These are phyloP conservation scores for Chalara sp. DNA, from an alignment of 2,329 filamentous ascomycete species.

Conservation along the genomic window DNA sequence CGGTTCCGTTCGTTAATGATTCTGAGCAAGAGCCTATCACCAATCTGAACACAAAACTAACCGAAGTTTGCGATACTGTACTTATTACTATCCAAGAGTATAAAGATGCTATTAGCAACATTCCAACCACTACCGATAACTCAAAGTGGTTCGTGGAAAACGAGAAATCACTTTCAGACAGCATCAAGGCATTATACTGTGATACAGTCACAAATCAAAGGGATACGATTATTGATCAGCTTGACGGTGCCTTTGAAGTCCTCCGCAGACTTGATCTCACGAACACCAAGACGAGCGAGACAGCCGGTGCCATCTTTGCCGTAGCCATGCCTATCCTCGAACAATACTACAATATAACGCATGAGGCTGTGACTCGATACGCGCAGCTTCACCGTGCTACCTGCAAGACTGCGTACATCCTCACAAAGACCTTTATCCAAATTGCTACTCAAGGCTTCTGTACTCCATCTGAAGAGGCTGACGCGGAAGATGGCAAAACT, in stretches of 20 bases:
- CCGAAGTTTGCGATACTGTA: slow-evolving; percentile 64
- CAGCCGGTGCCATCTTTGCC: slow-evolving; percentile 51
- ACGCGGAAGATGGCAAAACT: slow-evolving; percentile 60
- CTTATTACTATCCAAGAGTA: slow-evolving; percentile 75
- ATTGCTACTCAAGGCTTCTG: slow-evolving; percentile 86
- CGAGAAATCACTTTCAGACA: slow-evolving; percentile 13
- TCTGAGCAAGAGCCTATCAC: slow-evolving; percentile 16
- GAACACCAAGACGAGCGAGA: slow-evolving; percentile 32
- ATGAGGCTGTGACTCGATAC: slow-evolving; percentile 51
- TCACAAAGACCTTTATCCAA: slow-evolving; percentile 71
- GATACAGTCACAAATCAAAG: slow-evolving; percentile 13
- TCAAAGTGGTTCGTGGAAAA: slow-evolving; percentile 51
- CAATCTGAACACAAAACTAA: slow-evolving; percentile 49
- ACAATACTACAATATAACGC: slow-evolving; percentile 61
- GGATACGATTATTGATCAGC: slow-evolving; percentile 22
- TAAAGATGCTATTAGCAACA: slow-evolving; percentile 44
- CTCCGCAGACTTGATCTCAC: slow-evolving; percentile 39
- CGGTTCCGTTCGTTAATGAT: slow-evolving; percentile 7
- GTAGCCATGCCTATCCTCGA: slow-evolving; percentile 64
- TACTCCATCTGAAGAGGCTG: slow-evolving; percentile 73
- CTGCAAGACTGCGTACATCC: slow-evolving; percentile 66
- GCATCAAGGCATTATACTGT: slow-evolving; percentile 22
- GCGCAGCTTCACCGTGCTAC: slow-evolving; percentile 61
- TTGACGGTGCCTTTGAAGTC: slow-evolving; percentile 37
- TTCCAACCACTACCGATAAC: slow-evolving; percentile 55